Base-by-base conservation (phyloP, 345 rosid genomes). In the Populus nigra region DNA sequence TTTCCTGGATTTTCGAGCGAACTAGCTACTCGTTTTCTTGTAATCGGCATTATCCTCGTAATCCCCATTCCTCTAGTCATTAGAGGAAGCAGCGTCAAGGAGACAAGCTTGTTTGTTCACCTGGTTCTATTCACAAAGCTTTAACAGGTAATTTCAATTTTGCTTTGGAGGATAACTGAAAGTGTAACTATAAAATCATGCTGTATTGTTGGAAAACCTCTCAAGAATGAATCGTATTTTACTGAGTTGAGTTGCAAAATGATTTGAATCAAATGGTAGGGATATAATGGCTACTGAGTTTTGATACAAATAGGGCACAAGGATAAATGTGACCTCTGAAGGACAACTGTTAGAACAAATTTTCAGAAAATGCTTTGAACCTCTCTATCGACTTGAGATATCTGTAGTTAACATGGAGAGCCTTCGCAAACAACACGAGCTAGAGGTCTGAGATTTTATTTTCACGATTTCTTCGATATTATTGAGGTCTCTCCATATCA, bases 1-100 rank as follows among this genome's bases (percentile, higher is more conserved):
- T 77, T 95, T 95, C 87, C 88, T 95, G 17, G 94, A 93, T 59
- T 87, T 83, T 80, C 90, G 87, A 79, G 98, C 96, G 53, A 78
- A 87, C 84, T 88, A 83, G 84, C 45, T 29, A 33, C 62, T 9
- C 25, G 50, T 16, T 27, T 25, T 10, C 36, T 3, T 9, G 20
- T 31, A 15, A 22, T 55, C 7, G 23, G 47, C 39, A 55, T 5
- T 29, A 12, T 29, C 23, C 36, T 25, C 9, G 2, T 22, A 18
- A 33, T 72, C 13, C 20, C 13, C 25, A 12, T 72, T 18, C 22
- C 71, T 72, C 35, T 25, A 17, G 22, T 73, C 53, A 23, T 59
- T 5, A 35, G 67, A 38, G 76, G 16, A 50, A 63, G 33, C 63
- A 9, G 43, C 72, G 11, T 5, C 4, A 22, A 27, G 29, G 17